Conservation (phyloP, 2,329 filamentous ascomycete genomes). For the Rhinocladiella similis region DNA sequence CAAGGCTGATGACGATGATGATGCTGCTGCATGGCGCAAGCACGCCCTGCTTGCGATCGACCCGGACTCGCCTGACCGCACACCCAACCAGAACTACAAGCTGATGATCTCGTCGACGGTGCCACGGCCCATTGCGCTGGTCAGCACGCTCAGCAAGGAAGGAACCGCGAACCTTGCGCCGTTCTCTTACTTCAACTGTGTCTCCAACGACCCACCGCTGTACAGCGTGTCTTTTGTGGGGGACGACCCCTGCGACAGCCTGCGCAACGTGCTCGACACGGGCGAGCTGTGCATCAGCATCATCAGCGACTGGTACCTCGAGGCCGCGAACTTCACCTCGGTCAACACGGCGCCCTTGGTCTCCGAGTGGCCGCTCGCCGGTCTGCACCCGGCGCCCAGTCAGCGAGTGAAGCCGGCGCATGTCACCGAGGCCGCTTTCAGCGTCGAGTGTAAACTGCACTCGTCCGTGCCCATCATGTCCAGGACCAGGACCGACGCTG, state of each 20-base stretch:
- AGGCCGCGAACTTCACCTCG: conserved; percentile 78
- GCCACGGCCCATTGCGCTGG: conserved; percentile 74
- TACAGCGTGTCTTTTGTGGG: conserved; percentile 68
- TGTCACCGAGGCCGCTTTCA: conserved; percentile 80
- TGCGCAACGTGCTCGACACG: conserved; percentile 70
- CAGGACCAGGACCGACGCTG: too few species aligned
- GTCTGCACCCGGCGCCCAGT: conserved; percentile 70
- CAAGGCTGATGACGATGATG: conserved; percentile 67
- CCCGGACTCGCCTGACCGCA: conserved; percentile 70
- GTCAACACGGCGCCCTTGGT: conserved; percentile 76
- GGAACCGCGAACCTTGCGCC: conserved; percentile 79
- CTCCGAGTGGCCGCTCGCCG: conserved; percentile 77
- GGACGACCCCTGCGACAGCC: conserved; percentile 71
- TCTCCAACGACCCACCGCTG: conserved; percentile 83
- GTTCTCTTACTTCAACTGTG: conserved; percentile 81
- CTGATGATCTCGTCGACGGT: conserved; percentile 80
- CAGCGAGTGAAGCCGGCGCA: conserved; percentile 67
- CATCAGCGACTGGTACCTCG: conserved; percentile 78
- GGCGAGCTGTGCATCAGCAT: conserved; percentile 84
- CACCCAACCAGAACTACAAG: conserved; percentile 79
- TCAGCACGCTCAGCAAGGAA: conserved; percentile 60
- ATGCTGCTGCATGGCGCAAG: too few species aligned
- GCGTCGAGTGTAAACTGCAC: conserved; percentile 77
- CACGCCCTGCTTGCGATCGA: too few species aligned
- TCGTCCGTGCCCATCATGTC: conserved; percentile 76